phyloP scores from a whole-genome alignment of 768 basidiomycete genomes.

The Ephemerocybe angulata region DNA sequence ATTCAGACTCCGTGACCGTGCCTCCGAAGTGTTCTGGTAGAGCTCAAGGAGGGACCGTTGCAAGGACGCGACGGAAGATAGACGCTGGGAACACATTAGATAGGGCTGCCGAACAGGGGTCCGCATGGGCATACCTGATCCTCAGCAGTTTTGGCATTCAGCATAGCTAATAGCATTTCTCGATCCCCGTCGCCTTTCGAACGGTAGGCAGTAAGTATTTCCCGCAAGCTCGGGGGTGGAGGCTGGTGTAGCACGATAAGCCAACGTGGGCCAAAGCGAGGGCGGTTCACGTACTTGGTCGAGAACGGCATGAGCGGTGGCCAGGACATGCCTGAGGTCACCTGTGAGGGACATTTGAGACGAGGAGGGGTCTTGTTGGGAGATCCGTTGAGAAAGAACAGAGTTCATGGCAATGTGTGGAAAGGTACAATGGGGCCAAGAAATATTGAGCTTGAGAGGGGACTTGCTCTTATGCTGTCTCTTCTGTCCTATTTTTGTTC shows the following conservation, averaged over 20 bases:
- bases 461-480: slow-evolving; percentile 43
- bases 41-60: slow-evolving; percentile 71
- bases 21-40: slow-evolving; percentile 35
- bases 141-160: slow-evolving; percentile 90
- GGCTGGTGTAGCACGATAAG: slow-evolving; percentile 37
- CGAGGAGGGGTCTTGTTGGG: slow-evolving; percentile 26
- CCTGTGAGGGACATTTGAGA: slow-evolving; percentile 23
- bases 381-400: slow-evolving; percentile 26
- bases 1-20: slow-evolving; percentile 13
- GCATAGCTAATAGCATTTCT: slow-evolving; percentile 85
- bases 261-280: slow-evolving; percentile 16
- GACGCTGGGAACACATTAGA: slow-evolving; percentile 43
- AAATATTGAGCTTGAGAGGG: slow-evolving; percentile 33
- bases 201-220: slow-evolving; percentile 83
- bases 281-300: slow-evolving; percentile 35
- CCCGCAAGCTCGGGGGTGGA: slow-evolving; percentile 77
- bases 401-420: slow-evolving; percentile 34
- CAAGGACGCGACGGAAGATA: slow-evolving; percentile 65
- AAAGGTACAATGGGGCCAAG: slow-evolving; percentile 37
- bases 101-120: slow-evolving; percentile 4
- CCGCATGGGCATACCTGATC: slow-evolving; percentile 64
- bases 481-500: slow-evolving; percentile 43
- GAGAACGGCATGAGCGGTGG: slow-evolving; percentile 37
- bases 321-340: slow-evolving; percentile 34
- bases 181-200: slow-evolving; percentile 88